These are phyloP conservation scores for Cercospora janseana DNA, from an alignment of 2,329 filamentous ascomycete species.

Conservation along the genomic window DNA sequence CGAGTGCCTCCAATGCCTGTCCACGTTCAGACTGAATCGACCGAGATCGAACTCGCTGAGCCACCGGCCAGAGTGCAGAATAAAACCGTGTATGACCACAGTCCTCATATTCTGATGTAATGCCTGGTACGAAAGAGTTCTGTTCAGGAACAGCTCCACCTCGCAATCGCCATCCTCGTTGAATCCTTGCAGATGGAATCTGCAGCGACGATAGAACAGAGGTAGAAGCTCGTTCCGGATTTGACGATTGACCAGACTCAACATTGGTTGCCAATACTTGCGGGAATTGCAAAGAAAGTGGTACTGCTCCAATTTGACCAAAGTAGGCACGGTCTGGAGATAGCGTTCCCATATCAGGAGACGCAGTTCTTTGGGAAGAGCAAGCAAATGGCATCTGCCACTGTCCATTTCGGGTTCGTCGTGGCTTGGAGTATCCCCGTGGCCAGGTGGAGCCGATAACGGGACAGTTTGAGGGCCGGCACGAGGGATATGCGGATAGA, in stretches of 20 bases:
- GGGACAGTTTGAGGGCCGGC: not conserved
- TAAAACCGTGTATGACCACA: conserved; percentile 19
- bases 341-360: conserved; percentile 13
- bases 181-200: conserved; percentile 18
- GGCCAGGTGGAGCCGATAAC: not conserved
- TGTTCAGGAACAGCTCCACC: conserved; percentile 14
- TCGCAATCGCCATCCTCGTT: conserved; percentile 20
- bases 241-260: conserved; percentile 3
- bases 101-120: conserved; percentile 18
- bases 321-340: conserved; percentile 16
- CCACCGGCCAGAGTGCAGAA: conserved; percentile 15
- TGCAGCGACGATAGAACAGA: conserved; percentile 18
- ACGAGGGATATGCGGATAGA: not conserved
- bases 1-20: conserved; percentile 19
- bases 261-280: conserved; percentile 13
- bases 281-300: conserved; percentile 11
- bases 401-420: not conserved
- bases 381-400: conserved; percentile 7
- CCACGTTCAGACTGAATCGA: conserved; percentile 13
- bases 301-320: conserved; percentile 20
- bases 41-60: conserved; percentile 19
- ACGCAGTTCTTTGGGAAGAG: conserved; percentile 15
- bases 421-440: not conserved
- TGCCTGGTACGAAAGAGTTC: conserved; percentile 13
- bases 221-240: conserved; percentile 12